Percentiles rank a stretch among this genome's conserved stretches.
Conservation (phyloP, 345 rosid species). For the Clarkia xantiana region DNA sequence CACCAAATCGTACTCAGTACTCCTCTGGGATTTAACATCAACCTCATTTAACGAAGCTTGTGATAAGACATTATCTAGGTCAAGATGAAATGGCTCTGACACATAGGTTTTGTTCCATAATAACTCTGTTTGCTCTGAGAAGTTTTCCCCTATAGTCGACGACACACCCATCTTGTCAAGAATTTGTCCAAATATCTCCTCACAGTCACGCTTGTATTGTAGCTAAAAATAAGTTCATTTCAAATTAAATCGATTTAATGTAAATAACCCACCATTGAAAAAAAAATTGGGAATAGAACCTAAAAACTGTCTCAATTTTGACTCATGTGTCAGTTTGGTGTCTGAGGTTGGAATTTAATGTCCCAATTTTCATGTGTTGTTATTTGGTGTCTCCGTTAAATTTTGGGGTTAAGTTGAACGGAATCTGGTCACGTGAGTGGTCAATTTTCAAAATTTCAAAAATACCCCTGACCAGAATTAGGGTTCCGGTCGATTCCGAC, state of each 20-base stretch:
- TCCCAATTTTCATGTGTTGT: too few species aligned
- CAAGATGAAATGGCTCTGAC: conserved; percentile 51
- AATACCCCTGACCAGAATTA: too few species aligned
- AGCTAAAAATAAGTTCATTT: conserved; percentile 29
- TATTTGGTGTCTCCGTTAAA: too few species aligned
- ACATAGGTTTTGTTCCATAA: conserved; percentile 62
- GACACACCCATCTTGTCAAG: conserved; percentile 41
- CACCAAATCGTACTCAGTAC: not conserved
- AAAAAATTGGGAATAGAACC: too few species aligned
- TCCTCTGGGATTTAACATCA: not conserved
- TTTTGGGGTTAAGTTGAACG: too few species aligned
- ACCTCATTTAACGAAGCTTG: not conserved
- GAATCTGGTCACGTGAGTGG: too few species aligned
- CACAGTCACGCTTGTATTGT: conserved; percentile 58
- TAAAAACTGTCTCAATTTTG: too few species aligned
- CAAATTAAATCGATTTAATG: conserved; percentile 1
- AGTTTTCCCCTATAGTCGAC: conserved; percentile 40
- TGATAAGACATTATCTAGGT: conserved; percentile 5
- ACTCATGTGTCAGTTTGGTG: too few species aligned
- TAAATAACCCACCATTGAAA: not conserved
- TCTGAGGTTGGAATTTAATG: too few species aligned
- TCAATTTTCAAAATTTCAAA: too few species aligned
- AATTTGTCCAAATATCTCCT: conserved; percentile 43
- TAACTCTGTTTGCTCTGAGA: conserved; percentile 27
- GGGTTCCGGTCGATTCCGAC: too few species aligned